Conservation (phyloP, 2,329 filamentous ascomycete species). For the Orbilia ellipsospora region DNA sequence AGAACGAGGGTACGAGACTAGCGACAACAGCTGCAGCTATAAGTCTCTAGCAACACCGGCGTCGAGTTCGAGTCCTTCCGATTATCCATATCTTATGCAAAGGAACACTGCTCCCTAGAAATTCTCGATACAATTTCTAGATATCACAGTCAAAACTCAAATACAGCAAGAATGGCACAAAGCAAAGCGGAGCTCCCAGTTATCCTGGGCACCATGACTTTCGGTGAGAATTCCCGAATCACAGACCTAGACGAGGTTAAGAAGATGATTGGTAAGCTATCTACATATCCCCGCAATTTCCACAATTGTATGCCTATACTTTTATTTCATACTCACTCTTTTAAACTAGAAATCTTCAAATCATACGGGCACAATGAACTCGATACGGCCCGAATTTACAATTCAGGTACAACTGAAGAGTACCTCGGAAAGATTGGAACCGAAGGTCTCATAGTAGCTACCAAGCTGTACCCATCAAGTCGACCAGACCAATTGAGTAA, state of each 20-base stretch:
- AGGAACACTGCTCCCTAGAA: no score
- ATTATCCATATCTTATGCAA: no score
- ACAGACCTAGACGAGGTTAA: constrained; percentile 36
- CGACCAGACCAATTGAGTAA: constrained; percentile 23
- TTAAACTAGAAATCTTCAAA: constrained; percentile 43
- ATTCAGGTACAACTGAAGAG: constrained; percentile 38
- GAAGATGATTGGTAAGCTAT: constrained; percentile 29
- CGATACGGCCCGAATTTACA: constrained; percentile 53
- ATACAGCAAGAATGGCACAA: constrained; percentile 28
- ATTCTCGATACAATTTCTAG: no score
- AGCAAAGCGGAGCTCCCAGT: constrained; percentile 41
- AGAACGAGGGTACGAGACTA: no score
- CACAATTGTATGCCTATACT: not conserved
- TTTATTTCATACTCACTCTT: no score
- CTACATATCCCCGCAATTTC: not conserved
- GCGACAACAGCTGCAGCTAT: no score
- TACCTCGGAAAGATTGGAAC: constrained; percentile 53
- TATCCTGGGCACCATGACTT: constrained; percentile 50
- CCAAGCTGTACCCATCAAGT: constrained; percentile 41
- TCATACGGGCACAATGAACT: constrained; percentile 50
- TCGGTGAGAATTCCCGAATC: constrained; percentile 46
- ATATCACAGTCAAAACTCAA: no score
- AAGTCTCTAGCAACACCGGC: no score
- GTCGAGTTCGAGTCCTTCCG: no score
- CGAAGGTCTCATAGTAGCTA: constrained; percentile 31